Evolutionary conservation across 805 yeast species (phyloP), one percentile per base, ranked within the genome.

Genomic region (Kregervanrija delftensis): DNA sequence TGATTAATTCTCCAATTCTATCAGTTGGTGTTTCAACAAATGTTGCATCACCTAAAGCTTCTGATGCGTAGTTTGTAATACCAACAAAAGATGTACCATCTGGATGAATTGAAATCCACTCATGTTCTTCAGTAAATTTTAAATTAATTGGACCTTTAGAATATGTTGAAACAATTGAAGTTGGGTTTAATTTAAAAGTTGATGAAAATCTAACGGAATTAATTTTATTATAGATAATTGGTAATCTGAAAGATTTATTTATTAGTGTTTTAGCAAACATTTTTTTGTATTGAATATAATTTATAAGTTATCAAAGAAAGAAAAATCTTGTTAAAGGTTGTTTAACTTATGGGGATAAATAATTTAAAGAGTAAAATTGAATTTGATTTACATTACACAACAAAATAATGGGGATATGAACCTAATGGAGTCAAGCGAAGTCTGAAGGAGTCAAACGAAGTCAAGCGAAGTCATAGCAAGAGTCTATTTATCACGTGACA

Each of bases 11-110:
- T 32, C 60, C 61, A 28, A 62, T 43, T 33, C 47, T 50, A 39
- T 60, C 63, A 35, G 75, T 76, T 39, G 96, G 95, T 55, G 91
- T 73, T 67, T 93, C 99, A 48, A 90, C 83, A 63, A 74, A 93
- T 4, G 98, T 95, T 45, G 95, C 95, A 67, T 93, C 99, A 38
- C 99, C 99, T 49, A 93, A 77, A 8, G 98, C 95, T 59, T 89
- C 96, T 16, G 96, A 83, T 14, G 99, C 99, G 62, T 93, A 90
- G 57, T 77, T 79, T 46, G 99, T 89, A 65, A 93, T 88, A 30
- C 99, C 99, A 45, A 91, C 72, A 57, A 82, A 89, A 2, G 91
- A 84, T 37, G 81, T 72, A 49, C 86, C 86, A 65, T 90, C 96
- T 28, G 77, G 76, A 63, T 86, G 95, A 45, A 80, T 73, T 4